Percentiles rank a stretch among this genome's conserved stretches.
phyloP scores from a whole-genome alignment of 1,139 yeast species.

The Nakaseomyces glabratus region DNA sequence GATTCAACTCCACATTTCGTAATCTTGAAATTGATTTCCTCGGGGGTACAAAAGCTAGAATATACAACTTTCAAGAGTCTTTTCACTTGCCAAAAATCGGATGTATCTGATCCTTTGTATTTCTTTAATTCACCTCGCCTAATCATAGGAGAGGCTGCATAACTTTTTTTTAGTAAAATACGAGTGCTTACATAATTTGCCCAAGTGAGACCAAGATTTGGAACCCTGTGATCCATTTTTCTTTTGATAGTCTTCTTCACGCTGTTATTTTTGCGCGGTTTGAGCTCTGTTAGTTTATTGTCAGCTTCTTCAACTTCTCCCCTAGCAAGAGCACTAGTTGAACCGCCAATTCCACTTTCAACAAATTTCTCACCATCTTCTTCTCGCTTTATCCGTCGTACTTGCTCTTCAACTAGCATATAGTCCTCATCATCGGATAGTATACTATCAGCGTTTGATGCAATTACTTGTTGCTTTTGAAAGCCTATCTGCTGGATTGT shows the following conservation, averaged over 20 bases:
- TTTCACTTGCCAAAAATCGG: conserved; percentile 29
- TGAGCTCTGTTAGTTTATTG: conserved; percentile 1
- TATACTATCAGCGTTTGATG: conserved; percentile 13
- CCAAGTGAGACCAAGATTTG: conserved; percentile 40
- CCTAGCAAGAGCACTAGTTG: not conserved
- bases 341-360: conserved; percentile 1
- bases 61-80: conserved; percentile 35
- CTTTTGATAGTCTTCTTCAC: conserved; percentile 14
- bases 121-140: conserved; percentile 24
- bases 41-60: conserved; percentile 29
- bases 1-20: conserved; percentile 27
- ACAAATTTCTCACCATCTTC: conserved; percentile 13
- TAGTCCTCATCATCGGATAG: conserved; percentile 31
- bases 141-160: conserved; percentile 27
- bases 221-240: conserved; percentile 29
- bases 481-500: conserved; percentile 4
- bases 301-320: not conserved
- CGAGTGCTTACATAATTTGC: conserved; percentile 35
- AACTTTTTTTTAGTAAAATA: conserved; percentile 33
- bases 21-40: conserved; percentile 27
- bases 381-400: conserved; percentile 7
- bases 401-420: conserved; percentile 17
- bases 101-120: conserved; percentile 21
- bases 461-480: not conserved
- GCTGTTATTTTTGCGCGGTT: not conserved